These are phyloP conservation scores for Euphrasia confusa DNA, from an alignment of 257 asterid genomes.

Conservation along the genomic window DNA sequence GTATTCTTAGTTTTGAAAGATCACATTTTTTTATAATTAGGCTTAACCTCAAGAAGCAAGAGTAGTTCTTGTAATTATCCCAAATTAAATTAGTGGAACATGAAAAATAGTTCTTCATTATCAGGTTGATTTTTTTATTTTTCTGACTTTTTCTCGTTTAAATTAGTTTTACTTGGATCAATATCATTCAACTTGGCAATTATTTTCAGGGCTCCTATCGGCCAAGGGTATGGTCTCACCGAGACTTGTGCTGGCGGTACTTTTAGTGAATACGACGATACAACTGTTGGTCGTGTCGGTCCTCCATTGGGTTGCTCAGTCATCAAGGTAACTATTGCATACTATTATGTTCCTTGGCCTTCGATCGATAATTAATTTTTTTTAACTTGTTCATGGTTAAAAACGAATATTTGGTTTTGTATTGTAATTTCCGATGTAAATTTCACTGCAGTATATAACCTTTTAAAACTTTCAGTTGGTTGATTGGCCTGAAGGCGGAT, in stretches of 20 bases:
- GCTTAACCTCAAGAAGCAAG: too few species aligned
- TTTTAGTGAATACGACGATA: conserved; percentile 89
- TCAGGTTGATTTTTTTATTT: too few species aligned
- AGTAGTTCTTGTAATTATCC: too few species aligned
- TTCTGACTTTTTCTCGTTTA: too few species aligned
- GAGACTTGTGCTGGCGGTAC: conserved; percentile 99
- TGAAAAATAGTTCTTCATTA: too few species aligned
- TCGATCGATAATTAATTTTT: neutral
- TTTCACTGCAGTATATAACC: neutral
- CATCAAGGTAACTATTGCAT: conserved; percentile 53
- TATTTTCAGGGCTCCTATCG: conserved; percentile 82
- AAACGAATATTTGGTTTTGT: neutral
- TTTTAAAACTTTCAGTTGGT: conserved; percentile 50
- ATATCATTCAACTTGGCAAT: conserved; percentile 10
- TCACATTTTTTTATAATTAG: too few species aligned
- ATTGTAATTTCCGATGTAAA: neutral
- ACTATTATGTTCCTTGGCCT: neutral
- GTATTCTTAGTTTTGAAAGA: too few species aligned
- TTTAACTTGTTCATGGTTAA: neutral
- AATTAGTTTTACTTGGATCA: neutral
- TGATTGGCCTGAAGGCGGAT: conserved; percentile 97
- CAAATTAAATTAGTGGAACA: too few species aligned
- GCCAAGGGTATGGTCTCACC: conserved; percentile 98
- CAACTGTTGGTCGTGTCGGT: conserved; percentile 98
- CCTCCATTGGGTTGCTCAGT: conserved; percentile 87